Percentiles rank a stretch among this genome's conserved stretches.
These are phyloP conservation scores for Camelina sativa DNA, from an alignment of 345 rosid genomes.

Conservation along the genomic window DNA sequence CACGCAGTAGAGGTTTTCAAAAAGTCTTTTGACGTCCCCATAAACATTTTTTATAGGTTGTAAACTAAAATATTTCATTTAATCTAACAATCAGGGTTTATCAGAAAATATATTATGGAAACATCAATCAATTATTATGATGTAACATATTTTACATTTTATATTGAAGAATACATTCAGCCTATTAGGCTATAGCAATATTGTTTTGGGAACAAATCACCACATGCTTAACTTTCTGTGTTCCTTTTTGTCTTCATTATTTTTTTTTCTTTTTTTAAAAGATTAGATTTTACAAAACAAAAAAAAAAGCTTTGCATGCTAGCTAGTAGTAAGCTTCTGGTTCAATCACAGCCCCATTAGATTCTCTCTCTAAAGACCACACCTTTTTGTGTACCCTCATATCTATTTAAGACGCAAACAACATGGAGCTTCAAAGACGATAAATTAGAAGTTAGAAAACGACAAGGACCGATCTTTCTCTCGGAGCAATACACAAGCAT, in stretches of 20 bases:
- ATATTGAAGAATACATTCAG: not conserved
- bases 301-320: conserved; percentile 33
- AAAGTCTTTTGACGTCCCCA: too few species aligned
- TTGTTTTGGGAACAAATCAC: conserved; percentile 22
- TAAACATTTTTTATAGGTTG: too few species aligned
- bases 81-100: not conserved
- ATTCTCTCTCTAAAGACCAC: conserved; percentile 31
- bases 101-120: too few species aligned
- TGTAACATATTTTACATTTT: not conserved
- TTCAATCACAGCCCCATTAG: conserved; percentile 38
- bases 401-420: conserved; percentile 13
- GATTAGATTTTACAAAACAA: conserved; percentile 28
- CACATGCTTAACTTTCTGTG: conserved; percentile 19
- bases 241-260: conserved; percentile 25
- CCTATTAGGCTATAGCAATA: conserved; percentile 3
- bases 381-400: conserved; percentile 21
- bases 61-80: too few species aligned
- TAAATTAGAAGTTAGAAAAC: conserved; percentile 3
- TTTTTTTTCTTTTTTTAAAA: too few species aligned
- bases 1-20: not conserved
- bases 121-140: not conserved
- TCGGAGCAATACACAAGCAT: conserved; percentile 27
- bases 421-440: conserved; percentile 18
- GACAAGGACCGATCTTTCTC: conserved; percentile 30
- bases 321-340: conserved; percentile 15